Base-by-base conservation (phyloP, 148 eudicot species). In the Heliamphora exappendiculata region DNA sequence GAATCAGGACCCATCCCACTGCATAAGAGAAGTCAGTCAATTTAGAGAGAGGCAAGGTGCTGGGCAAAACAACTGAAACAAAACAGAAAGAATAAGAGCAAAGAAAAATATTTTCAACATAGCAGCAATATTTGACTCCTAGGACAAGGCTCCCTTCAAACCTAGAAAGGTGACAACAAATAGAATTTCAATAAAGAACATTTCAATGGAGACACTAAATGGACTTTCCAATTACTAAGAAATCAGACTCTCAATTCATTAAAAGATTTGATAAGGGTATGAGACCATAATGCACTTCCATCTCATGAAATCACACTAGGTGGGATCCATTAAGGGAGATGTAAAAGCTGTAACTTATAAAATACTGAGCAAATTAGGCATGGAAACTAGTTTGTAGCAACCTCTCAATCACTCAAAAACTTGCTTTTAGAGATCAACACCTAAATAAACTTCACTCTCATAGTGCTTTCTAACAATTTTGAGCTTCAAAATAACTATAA, bases 1-100 rank as follows among this genome's bases (percentile, higher is more conserved):
- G 97, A 90, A 84, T 94, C 98, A 39, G 98, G 98, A 28, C 99
- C 99, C 99, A 95, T 95, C 39, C 99, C 99, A 51, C 99, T 92
- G 89, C 85, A 89, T 39, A 24, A 73, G 51, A 75, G 41, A 51
- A 78, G 70, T 73, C 58, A 2, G 49, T 74, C 19, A 72, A 70
- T 31, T 54, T 58, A 59, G n/a, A 24, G 24, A 81, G 39, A 75
- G 1, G 47, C 45, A 39, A 51, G 24, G 26, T 53, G 13, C 51
- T 44, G 34, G 31, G 37, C 20, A 3, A 29, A 70, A 50, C 36
- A 69, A 16, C 53, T 20, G 41, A 74, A 33, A 57, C 26, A 66
- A 13, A 39, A 71, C 34, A 45, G 13, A 75, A 49, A 67, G 28
- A 64, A 69, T 33, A 74, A 29, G 22, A 31, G 39, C 73, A 73